phyloP scores from a whole-genome alignment of 2,329 filamentous ascomycete species.

The Fusarium dimerum region DNA sequence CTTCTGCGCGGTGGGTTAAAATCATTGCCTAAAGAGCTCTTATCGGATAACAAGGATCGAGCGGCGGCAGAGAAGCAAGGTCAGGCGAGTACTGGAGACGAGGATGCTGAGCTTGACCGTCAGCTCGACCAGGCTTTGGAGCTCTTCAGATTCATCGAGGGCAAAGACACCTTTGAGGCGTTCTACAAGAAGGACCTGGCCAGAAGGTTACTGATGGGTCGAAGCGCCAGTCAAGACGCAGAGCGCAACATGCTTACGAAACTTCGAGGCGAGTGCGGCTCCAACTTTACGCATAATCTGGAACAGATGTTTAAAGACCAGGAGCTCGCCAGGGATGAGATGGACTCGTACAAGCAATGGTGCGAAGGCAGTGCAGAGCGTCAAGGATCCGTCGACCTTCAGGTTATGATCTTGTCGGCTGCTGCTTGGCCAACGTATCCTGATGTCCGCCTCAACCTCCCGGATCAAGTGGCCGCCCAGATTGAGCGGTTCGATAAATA shows the following conservation, averaged over 20 bases:
- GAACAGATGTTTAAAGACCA: conserved; percentile 99
- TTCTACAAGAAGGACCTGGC: conserved; percentile 99
- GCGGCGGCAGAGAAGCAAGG: conserved; percentile 61
- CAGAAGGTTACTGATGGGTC: conserved; percentile 82
- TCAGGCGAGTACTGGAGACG: conserved; percentile 72
- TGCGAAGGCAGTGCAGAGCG: conserved; percentile 51
- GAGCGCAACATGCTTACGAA: conserved; percentile 94
- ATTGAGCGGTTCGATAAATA: conserved; percentile 80
- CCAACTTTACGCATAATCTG: conserved; percentile 92
- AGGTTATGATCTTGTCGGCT: conserved; percentile 87
- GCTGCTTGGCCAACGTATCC: conserved; percentile 92
- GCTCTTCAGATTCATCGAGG: conserved; percentile 94
- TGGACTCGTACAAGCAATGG: conserved; percentile 80
- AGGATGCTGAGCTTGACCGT: conserved; percentile 87
- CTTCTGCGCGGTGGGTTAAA: conserved; percentile 86
- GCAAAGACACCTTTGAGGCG: conserved; percentile 96
- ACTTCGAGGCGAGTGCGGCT: conserved; percentile 89
- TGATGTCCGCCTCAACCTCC: conserved; percentile 71
- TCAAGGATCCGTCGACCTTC: conserved; percentile 60
- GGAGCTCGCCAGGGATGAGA: conserved; percentile 88
- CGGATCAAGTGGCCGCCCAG: conserved; percentile 71
- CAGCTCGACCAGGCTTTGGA: conserved; percentile 93
- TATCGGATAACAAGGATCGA: conserved; percentile 61
- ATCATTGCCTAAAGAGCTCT: conserved; percentile 69
- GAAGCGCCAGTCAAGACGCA: conserved; percentile 91